Evolutionary conservation across 192 early-diverging fungal genomes (phyloP), one percentile per base, ranked within the genome.

Genomic region (Spizellomyces punctatus): DNA sequence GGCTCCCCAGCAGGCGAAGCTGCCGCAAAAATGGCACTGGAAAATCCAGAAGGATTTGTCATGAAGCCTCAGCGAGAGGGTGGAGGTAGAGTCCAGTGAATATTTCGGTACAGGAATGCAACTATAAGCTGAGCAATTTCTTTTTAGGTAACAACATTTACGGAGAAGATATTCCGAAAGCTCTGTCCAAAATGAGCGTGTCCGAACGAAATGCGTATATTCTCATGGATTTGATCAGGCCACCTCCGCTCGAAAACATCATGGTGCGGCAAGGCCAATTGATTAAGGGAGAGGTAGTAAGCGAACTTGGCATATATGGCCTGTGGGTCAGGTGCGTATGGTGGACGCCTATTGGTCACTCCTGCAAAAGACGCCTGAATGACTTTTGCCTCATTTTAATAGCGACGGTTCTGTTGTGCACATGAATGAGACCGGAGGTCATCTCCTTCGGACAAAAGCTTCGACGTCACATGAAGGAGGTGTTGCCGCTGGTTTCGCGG

Each of bases 31-130:
- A 70, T 79, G 54, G 94, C 92, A 0, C 50, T 96, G 7, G 63
- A 67, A 10, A 66, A 85, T 45, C 94, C 93, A 2, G 83, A 80
- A 22, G 76, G 86, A 8, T 92, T 84, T 77, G 96, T 99, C 16
- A 83, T 96, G 79, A 99, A 99, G 79, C 95, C 96, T 6, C 96
- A 99, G 78, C 88, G 96, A 49, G 95, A 99, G 77, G 96, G 96
- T 5, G 96, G 96, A 58, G 96, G 91, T 78, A 48, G 5, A 47
- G 46, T n/a, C n/a, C n/a, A n/a, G n/a, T n/a, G n/a, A n/a, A n/a
- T n/a, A n/a, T 21, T 27, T 47, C 4, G 54, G 49, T 10, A 14
- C n/a, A 61, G 16, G 0, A 61, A 5, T 61, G 14, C 27, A 36
- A 3, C 27, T 36, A 36, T 36, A 36, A 3, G 27, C 27, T 36